These are phyloP conservation scores for Rhexocercosporidium sp. DNA, from an alignment of 2,329 filamentous ascomycete species.

Conservation along the genomic window DNA sequence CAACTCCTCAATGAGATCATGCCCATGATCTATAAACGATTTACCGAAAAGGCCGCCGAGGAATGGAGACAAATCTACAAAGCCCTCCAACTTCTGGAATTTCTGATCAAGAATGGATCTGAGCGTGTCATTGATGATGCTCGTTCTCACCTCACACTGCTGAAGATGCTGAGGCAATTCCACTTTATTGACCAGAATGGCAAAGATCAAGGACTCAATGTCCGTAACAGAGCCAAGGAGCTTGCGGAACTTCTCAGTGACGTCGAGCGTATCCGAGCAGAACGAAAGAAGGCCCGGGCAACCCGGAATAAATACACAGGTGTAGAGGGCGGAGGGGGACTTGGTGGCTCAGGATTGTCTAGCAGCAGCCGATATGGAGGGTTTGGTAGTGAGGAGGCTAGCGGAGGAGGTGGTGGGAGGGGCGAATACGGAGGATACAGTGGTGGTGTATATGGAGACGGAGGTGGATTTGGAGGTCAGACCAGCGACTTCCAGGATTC, in stretches of 20 bases:
- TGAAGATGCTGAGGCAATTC: slow-evolving; percentile 99
- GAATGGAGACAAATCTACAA: slow-evolving; percentile 99
- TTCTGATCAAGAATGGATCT: slow-evolving; percentile 96
- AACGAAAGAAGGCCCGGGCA: slow-evolving; percentile 86
- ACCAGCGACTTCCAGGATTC: slow-evolving; percentile 72
- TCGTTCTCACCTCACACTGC: slow-evolving; percentile 87
- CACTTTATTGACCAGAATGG: slow-evolving; percentile 96
- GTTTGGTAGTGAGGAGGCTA: slow-evolving; percentile 79
- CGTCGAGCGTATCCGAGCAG: slow-evolving; percentile 81
- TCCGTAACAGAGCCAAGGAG: slow-evolving; percentile 95
- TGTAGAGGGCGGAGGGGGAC: slow-evolving; percentile 78
- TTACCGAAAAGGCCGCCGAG: slow-evolving; percentile 96
- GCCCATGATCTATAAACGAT: slow-evolving; percentile 99
- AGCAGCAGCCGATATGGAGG: slow-evolving; percentile 71
- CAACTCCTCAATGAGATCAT: slow-evolving; percentile 99
- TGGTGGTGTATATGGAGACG: slow-evolving; percentile 89
- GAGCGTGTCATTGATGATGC: slow-evolving; percentile 98
- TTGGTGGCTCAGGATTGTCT: slow-evolving; percentile 59
- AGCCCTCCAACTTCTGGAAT: slow-evolving; percentile 93
- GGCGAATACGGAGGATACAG: slow-evolving; percentile 68
- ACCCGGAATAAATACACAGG: slow-evolving; percentile 96
- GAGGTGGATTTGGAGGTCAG: slow-evolving; percentile 88
- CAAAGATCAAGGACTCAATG: slow-evolving; percentile 98
- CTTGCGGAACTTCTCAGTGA: slow-evolving; percentile 91
- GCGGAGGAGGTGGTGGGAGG: slow-evolving; percentile 63